phyloP scores from a whole-genome alignment of 345 rosid genomes.

The Murraya koenigii region DNA sequence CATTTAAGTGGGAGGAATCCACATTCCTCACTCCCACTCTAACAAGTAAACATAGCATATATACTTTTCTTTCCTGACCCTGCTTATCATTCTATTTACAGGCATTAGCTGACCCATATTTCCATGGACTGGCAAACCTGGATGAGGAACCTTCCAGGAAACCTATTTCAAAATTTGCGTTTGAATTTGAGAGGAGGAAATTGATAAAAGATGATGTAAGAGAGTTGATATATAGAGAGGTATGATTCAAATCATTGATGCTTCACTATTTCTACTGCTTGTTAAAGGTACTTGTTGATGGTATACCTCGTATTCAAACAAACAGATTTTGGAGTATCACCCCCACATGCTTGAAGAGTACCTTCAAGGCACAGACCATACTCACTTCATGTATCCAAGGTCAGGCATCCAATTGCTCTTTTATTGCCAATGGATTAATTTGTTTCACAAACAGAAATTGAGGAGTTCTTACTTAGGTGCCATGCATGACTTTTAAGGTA shows the following conservation, averaged over 20 bases:
- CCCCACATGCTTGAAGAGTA: slow-evolving; percentile 74
- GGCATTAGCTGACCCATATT: slow-evolving; percentile 95
- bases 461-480: background rate
- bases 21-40: no score
- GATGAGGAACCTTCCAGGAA: slow-evolving; percentile 72
- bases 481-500: background rate
- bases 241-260: slow-evolving; percentile 17
- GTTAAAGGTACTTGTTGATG: slow-evolving; percentile 12
- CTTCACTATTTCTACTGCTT: slow-evolving; percentile 2
- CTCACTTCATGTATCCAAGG: slow-evolving; percentile 94
- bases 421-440: background rate
- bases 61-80: slow-evolving; percentile 5
- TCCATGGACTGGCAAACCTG: slow-evolving; percentile 66
- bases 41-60: no score
- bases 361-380: slow-evolving; percentile 69
- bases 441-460: background rate
- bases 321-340: slow-evolving; percentile 91
- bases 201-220: slow-evolving; percentile 77
- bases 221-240: slow-evolving; percentile 96
- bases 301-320: slow-evolving; percentile 12
- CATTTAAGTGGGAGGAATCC: no score
- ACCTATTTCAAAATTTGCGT: slow-evolving; percentile 84
- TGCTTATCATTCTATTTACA: slow-evolving; percentile 24
- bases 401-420: slow-evolving; percentile 24
- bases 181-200: slow-evolving; percentile 88